Conservation (phyloP, 768 basidiomycete species). For the Aureoboletus auriporus region DNA sequence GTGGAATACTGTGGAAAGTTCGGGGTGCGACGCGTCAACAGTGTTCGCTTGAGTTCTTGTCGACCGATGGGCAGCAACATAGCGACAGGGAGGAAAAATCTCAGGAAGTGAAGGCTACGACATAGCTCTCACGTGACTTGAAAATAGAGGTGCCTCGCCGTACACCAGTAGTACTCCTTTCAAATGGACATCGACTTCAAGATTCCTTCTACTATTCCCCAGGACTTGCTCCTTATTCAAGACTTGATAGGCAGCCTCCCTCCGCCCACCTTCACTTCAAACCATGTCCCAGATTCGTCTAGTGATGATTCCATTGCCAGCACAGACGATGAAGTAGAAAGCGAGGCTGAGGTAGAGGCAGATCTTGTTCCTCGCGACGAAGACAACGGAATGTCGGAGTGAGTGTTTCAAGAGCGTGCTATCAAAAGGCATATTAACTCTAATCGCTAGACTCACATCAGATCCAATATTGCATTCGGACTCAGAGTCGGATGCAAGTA, state of each 20-base stretch:
- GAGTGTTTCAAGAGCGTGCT: slow-evolving; percentile 9
- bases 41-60: slow-evolving; percentile 1
- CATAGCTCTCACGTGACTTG: slow-evolving; percentile 20
- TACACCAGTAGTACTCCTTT: background rate
- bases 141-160: background rate
- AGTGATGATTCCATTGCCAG: slow-evolving; percentile 51
- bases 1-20: slow-evolving; percentile 47
- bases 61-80: slow-evolving; percentile 16
- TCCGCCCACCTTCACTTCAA: background rate
- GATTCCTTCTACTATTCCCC: slow-evolving; percentile 57
- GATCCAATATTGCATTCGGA: slow-evolving; percentile 40
- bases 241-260: slow-evolving; percentile 48
- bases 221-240: slow-evolving; percentile 72
- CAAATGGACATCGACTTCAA: slow-evolving; percentile 44
- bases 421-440: slow-evolving; percentile 13
- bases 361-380: slow-evolving; percentile 46
- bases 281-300: slow-evolving; percentile 2
- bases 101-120: too few species aligned
- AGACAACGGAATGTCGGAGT: slow-evolving; percentile 26
- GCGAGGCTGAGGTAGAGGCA: slow-evolving; percentile 74
- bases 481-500: slow-evolving; percentile 22
- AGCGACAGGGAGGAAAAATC: background rate
- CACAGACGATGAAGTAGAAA: slow-evolving; percentile 49
- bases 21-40: background rate
- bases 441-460: slow-evolving; percentile 22